phyloP scores from a whole-genome alignment of 2,329 filamentous ascomycete species.

The Cytospora piceae region DNA sequence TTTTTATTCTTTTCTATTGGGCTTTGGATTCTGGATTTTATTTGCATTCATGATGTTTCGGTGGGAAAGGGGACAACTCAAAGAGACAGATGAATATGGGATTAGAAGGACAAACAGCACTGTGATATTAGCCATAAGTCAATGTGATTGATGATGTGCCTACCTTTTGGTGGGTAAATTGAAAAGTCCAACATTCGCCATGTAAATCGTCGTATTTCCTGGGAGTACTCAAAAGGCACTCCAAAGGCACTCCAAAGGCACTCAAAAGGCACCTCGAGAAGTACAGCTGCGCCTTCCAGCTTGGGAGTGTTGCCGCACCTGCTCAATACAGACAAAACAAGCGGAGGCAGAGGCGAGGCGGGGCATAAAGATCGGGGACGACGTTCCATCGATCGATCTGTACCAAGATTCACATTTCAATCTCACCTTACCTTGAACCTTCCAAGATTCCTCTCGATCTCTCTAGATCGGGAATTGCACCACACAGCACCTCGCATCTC shows the following conservation, averaged over 20 bases:
- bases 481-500: background rate
- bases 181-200: too few relatives aligned
- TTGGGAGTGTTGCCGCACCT: background rate
- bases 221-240: too few relatives aligned
- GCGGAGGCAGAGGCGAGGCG: too few relatives aligned
- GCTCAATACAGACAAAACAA: background rate
- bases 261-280: too few relatives aligned
- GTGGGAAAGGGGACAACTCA: background rate
- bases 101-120: slow-evolving; percentile 5
- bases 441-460: slow-evolving; percentile 1
- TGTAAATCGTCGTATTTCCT: too few relatives aligned
- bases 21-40: too few relatives aligned
- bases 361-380: background rate
- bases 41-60: too few relatives aligned
- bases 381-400: background rate
- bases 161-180: background rate
- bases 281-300: background rate
- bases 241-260: too few relatives aligned
- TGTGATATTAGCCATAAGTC: slow-evolving; percentile 1
- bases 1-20: background rate
- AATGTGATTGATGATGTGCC: background rate
- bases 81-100: background rate
- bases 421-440: background rate
- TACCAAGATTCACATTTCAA: background rate
- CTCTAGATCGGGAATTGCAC: slow-evolving; percentile 2